phyloP scores from a whole-genome alignment of 2,329 filamentous ascomycete genomes.

The Fusarium neocosmosporiellum region DNA sequence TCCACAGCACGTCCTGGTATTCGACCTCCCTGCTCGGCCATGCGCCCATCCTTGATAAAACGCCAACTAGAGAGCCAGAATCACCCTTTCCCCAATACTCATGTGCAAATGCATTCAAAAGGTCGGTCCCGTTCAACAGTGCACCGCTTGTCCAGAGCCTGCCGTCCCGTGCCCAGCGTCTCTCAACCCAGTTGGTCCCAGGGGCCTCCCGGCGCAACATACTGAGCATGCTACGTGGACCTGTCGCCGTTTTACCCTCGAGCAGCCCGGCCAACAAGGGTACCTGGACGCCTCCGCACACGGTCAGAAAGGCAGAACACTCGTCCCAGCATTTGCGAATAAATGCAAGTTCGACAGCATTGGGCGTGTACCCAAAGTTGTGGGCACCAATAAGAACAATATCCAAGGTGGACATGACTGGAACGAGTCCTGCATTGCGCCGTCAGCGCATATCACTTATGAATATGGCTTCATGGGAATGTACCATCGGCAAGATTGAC shows the following conservation, averaged over 20 bases:
- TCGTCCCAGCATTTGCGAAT: constrained; percentile 49
- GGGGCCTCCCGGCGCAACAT: constrained; percentile 44
- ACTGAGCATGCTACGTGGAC: constrained; percentile 45
- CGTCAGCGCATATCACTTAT: background rate
- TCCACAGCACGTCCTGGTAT: constrained; percentile 44
- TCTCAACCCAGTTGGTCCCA: constrained; percentile 51
- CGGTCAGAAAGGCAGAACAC: constrained; percentile 52
- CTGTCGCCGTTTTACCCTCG: constrained; percentile 52
- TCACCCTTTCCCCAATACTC: constrained; percentile 44
- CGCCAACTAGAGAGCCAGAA: constrained; percentile 32
- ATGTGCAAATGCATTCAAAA: constrained; percentile 47
- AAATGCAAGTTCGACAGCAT: constrained; percentile 49
- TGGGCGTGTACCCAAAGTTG: constrained; percentile 42
- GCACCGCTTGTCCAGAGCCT: constrained; percentile 52
- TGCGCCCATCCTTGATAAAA: constrained; percentile 30
- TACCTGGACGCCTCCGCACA: constrained; percentile 52
- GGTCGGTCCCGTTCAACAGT: constrained; percentile 49
- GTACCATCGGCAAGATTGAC: constrained; percentile 45
- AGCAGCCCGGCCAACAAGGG: constrained; percentile 51
- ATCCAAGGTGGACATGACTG: constrained; percentile 54
- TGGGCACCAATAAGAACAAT: constrained; percentile 55
- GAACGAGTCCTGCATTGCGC: constrained; percentile 50
- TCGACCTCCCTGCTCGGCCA: constrained; percentile 48
- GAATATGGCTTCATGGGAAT: background rate
- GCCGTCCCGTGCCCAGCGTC: constrained; percentile 50